These are phyloP conservation scores for Boletus sp. DNA, from an alignment of 1,284 basidiomycete genomes.

Conservation along the genomic window DNA sequence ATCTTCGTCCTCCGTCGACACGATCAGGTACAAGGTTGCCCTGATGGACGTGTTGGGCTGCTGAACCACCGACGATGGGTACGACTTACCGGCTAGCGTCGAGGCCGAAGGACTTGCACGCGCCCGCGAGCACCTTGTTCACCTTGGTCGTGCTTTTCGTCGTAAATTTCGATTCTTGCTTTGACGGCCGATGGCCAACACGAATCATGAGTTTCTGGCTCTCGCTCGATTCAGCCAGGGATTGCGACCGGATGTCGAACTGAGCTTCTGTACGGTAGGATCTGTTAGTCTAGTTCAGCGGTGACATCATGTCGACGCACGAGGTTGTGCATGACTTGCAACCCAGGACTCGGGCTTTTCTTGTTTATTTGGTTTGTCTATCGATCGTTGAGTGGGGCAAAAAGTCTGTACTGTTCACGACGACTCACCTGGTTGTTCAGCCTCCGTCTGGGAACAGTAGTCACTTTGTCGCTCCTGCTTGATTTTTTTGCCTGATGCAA, in stretches of 20 bases:
- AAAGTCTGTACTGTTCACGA: no score
- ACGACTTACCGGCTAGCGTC: slow-evolving; percentile 32
- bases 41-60: slow-evolving; percentile 7
- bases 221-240: slow-evolving; percentile 8
- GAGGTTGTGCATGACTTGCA: not conserved
- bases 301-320: slow-evolving; percentile 11
- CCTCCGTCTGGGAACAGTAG: not conserved
- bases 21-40: slow-evolving; percentile 27
- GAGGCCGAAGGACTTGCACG: slow-evolving; percentile 41
- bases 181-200: slow-evolving; percentile 32
- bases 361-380: slow-evolving; percentile 20
- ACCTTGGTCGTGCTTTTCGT: slow-evolving; percentile 42
- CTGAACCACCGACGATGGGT: not conserved
- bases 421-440: slow-evolving; percentile 10
- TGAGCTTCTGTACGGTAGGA: slow-evolving; percentile 6
- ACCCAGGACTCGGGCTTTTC: slow-evolving; percentile 13
- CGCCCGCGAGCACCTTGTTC: slow-evolving; percentile 39
- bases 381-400: not conserved
- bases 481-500: not conserved
- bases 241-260: not conserved
- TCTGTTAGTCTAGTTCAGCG: not conserved
- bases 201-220: slow-evolving; percentile 29
- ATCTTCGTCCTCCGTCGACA: slow-evolving; percentile 22
- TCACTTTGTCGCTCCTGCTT: slow-evolving; percentile 4
- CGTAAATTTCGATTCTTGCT: slow-evolving; percentile 40